phyloP scores from a whole-genome alignment of 78 protist genomes.

The Polysphondylium violaceum region DNA sequence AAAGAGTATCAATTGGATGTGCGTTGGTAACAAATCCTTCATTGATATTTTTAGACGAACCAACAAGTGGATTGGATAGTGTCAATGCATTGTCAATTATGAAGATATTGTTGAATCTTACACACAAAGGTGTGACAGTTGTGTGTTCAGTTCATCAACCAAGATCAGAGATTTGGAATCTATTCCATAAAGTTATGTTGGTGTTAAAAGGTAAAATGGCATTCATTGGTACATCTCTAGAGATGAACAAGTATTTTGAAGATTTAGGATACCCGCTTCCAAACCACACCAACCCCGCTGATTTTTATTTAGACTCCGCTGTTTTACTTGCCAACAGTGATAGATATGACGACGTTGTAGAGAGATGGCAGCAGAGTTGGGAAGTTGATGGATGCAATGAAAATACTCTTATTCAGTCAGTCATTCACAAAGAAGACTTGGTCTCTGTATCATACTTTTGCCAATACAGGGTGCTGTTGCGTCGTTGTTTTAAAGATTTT shows the following conservation, averaged over 20 bases:
- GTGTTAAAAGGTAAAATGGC: conserved; percentile 46
- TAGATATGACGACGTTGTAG: conserved; percentile 18
- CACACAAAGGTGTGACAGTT: conserved; percentile 40
- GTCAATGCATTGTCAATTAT: conserved; percentile 29
- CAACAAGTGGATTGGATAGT: conserved; percentile 60
- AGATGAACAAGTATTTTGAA: conserved; percentile 21
- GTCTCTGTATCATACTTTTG: background rate
- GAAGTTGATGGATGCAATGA: conserved; percentile 6
- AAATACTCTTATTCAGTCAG: background rate
- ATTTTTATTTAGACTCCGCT: conserved; percentile 36
- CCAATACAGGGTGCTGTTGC: conserved; percentile 13
- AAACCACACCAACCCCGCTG: conserved; percentile 55
- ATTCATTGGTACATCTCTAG: conserved; percentile 24
- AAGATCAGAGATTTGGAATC: conserved; percentile 40
- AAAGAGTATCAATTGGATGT: conserved; percentile 80
- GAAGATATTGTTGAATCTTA: conserved; percentile 33
- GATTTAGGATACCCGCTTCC: conserved; percentile 38
- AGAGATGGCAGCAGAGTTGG: background rate
- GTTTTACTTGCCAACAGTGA: conserved; percentile 34
- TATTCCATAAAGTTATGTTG: conserved; percentile 42
- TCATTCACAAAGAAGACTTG: background rate
- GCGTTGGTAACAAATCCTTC: conserved; percentile 82
- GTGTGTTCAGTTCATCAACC: conserved; percentile 90
- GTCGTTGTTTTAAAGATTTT: conserved; percentile 19
- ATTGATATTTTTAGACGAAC: conserved; percentile 81